phyloP scores from a whole-genome alignment of 2,329 filamentous ascomycete species.

The Thelonectria discophora region DNA sequence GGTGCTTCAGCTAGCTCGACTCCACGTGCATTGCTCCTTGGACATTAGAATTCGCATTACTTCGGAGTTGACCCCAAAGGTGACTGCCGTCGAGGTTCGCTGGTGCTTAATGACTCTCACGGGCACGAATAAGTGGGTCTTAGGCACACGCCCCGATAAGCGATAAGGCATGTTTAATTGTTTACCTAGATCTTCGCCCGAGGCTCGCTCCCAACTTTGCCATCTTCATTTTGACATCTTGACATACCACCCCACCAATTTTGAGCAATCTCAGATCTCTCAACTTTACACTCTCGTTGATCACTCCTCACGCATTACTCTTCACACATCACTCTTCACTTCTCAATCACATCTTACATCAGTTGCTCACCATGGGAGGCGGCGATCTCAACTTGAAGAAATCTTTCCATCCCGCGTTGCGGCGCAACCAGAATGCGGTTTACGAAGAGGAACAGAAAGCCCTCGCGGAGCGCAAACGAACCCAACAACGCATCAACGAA shows the following conservation, averaged over 20 bases:
- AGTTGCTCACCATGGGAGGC: constrained; percentile 76
- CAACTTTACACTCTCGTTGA: too few species aligned
- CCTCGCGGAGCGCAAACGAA: constrained; percentile 92
- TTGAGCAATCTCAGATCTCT: constrained; percentile 19
- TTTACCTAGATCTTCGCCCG: constrained; percentile 17
- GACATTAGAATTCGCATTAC: too few species aligned
- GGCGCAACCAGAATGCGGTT: constrained; percentile 89
- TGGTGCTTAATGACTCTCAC: background rate
- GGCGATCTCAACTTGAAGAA: constrained; percentile 96
- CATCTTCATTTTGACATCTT: constrained; percentile 16
- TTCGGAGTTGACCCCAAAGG: too few species aligned
- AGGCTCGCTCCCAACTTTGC: constrained; percentile 21
- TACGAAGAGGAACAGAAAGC: constrained; percentile 93
- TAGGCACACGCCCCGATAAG: constrained; percentile 23
- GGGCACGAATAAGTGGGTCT: background rate
- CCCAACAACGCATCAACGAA: constrained; percentile 90
- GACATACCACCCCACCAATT: constrained; percentile 34
- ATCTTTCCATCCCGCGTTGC: constrained; percentile 91
- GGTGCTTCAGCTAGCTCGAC: too few species aligned
- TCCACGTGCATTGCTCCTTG: too few species aligned
- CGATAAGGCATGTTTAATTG: constrained; percentile 11
- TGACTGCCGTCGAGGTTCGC: background rate
- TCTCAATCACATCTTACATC: constrained; percentile 7
- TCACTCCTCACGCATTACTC: too few species aligned
- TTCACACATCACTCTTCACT: too few species aligned